Conservation (phyloP, 1,284 basidiomycete genomes). For the Puccinia horiana region DNA sequence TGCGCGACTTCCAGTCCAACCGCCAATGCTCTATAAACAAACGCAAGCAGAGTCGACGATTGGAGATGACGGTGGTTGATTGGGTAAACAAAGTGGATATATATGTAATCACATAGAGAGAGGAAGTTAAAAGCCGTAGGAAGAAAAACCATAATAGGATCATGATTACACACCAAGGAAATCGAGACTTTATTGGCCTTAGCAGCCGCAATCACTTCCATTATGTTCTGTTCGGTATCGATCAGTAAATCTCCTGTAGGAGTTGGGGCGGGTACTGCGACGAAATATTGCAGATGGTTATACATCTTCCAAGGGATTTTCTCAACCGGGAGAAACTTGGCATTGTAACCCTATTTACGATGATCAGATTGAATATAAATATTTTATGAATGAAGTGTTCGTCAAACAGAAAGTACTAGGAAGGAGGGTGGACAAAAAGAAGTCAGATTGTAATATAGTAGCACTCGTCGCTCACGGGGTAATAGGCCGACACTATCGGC, state of each 20-base stretch:
- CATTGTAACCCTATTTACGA: conserved; percentile 37
- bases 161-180: conserved; percentile 22
- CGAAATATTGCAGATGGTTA: conserved; percentile 47
- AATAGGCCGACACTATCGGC: not conserved
- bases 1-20: conserved; percentile 38
- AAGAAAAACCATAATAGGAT: not conserved
- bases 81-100: not conserved
- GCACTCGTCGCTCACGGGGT: not conserved
- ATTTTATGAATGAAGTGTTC: too few relatives aligned
- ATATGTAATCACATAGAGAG: too few relatives aligned
- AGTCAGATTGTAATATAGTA: not conserved
- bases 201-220: conserved; percentile 21
- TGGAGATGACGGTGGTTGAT: not conserved
- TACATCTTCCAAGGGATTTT: conserved; percentile 46
- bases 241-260: conserved; percentile 19
- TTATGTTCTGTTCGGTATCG: conserved; percentile 41
- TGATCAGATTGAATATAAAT: too few relatives aligned
- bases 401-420: too few relatives aligned
- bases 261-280: conserved; percentile 14
- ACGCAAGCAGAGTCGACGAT: too few relatives aligned
- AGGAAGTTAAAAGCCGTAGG: not conserved
- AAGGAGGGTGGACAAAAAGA: not conserved
- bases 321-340: conserved; percentile 22
- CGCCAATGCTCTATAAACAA: conserved; percentile 11
- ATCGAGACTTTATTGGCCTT: conserved; percentile 34